Evolutionary conservation across 1,284 basidiomycete genomes (phyloP).

Genomic region (Microbotryum scabiosae): DNA sequence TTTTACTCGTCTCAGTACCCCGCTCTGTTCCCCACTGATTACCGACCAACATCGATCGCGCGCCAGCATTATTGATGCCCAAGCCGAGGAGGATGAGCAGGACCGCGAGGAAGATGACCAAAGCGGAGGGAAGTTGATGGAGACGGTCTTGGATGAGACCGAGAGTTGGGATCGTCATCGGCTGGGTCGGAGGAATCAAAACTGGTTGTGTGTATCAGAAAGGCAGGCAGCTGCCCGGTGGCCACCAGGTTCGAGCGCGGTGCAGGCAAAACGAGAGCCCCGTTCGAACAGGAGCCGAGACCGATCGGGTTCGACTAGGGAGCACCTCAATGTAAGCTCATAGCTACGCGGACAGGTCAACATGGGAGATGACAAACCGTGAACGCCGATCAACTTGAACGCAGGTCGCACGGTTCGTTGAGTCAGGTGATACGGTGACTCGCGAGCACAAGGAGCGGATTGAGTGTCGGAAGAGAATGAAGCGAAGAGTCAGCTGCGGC

Average conservation of each 20-base stretch:
- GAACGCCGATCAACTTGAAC: too few relatives aligned
- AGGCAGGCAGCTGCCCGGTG: neutral
- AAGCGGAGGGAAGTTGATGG: conserved; percentile 71
- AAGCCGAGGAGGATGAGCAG: conserved; percentile 10
- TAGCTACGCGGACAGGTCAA: too few relatives aligned
- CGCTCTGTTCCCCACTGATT: neutral
- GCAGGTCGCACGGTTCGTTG: too few relatives aligned
- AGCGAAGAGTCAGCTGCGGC: too few relatives aligned
- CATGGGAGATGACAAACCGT: too few relatives aligned
- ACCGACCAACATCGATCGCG: neutral
- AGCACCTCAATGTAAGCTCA: too few relatives aligned
- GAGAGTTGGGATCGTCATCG: neutral
- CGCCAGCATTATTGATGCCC: neutral
- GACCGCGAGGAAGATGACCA: conserved; percentile 42
- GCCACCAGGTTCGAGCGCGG: neutral
- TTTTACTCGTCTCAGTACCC: neutral
- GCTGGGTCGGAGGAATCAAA: neutral
- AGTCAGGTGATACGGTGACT: too few relatives aligned
- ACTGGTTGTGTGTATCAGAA: neutral
- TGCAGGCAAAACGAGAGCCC: neutral
- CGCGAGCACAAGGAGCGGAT: too few relatives aligned
- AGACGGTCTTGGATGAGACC: conserved; percentile 60
- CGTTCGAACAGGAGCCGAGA: neutral
- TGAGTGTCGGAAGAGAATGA: too few relatives aligned
- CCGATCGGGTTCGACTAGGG: too few relatives aligned